A percentile compares a stretch with the other conserved stretches of the same genome.
phyloP scores from a whole-genome alignment of 2,329 filamentous ascomycete species.

The Aspergillus clavatus region DNA sequence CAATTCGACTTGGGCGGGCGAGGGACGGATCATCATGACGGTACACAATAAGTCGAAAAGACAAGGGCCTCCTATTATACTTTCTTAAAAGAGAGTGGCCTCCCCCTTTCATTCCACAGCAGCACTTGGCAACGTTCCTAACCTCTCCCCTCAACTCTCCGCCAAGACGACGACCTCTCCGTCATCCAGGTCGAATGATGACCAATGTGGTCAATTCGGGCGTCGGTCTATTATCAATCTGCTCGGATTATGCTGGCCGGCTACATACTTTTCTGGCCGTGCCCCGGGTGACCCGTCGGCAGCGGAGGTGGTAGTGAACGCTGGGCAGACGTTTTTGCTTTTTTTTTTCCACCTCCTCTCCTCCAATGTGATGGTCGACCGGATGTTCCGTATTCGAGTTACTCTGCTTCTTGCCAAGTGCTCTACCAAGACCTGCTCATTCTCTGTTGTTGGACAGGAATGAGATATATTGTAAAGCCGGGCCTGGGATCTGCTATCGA shows the following conservation, averaged over 20 bases:
- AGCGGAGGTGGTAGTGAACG: no score
- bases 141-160: conserved; percentile 4
- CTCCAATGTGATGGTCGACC: conserved; percentile 7
- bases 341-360: conserved; percentile 4
- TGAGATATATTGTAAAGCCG: background rate
- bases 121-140: conserved; percentile 19
- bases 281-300: no score
- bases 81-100: no score
- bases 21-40: no score
- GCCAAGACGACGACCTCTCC: background rate
- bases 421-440: conserved; percentile 9
- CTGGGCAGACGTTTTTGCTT: no score
- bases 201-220: background rate
- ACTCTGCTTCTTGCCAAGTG: conserved; percentile 7
- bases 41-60: no score
- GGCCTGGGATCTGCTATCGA: background rate
- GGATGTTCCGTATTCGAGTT: background rate
- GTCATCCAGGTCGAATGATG: background rate
- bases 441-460: background rate
- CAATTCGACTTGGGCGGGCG: no score
- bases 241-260: no score
- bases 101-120: conserved; percentile 16
- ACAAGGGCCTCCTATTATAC: no score
- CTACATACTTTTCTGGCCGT: no score
- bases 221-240: background rate